phyloP scores from a whole-genome alignment of 2,329 filamentous ascomycete genomes.

The Diplodia intermedia region DNA sequence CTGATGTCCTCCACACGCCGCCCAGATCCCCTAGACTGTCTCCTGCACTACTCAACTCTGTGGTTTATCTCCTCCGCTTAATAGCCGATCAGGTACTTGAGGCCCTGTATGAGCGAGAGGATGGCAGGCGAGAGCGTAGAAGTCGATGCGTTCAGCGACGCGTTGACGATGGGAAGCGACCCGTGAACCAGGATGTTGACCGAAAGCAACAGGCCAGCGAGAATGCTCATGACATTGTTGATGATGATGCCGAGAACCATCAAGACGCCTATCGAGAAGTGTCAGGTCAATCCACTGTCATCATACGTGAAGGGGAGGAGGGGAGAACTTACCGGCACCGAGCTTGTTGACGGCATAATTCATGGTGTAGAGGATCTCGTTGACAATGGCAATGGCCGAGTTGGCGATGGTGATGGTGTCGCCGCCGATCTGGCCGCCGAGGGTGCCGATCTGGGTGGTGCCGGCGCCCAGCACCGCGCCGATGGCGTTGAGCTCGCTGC shows the following conservation, averaged over 20 bases:
- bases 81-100: neutral
- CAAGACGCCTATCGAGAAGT: neutral
- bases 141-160: neutral
- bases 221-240: neutral
- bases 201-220: neutral
- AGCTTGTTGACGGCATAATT: neutral
- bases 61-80: neutral
- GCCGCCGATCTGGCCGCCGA: neutral
- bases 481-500: neutral
- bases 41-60: neutral
- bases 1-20: too few species aligned
- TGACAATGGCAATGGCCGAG: neutral
- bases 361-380: neutral
- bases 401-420: neutral
- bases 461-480: neutral
- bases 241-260: neutral
- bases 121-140: neutral
- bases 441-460: neutral
- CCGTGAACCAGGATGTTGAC: neutral
- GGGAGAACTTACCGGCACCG: neutral
- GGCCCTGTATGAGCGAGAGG: neutral
- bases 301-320: neutral
- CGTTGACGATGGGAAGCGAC: neutral
- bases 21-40: too few species aligned
- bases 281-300: too few species aligned